A percentile compares a stretch with the other conserved stretches of the same genome.
Evolutionary conservation across 2,329 filamentous ascomycete species (phyloP).

Genomic region (Arachnopeziza araneosa): DNA sequence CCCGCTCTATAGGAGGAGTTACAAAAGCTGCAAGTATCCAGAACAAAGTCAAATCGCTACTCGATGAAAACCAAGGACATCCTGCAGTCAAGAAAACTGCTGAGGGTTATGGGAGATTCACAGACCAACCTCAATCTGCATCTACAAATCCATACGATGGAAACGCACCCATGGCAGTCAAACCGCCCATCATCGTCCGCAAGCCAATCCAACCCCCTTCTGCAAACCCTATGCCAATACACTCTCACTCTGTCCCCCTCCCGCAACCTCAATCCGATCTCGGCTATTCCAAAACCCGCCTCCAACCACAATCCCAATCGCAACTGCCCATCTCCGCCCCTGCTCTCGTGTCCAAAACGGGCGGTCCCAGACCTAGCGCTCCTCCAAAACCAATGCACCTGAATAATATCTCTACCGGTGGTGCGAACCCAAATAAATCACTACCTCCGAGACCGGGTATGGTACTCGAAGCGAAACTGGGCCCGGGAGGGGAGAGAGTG

Average conservation of each 20-base stretch:
- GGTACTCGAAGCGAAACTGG: neutral
- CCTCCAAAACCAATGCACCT: constrained; percentile 59
- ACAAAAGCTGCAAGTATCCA: constrained; percentile 80
- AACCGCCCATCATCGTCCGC: constrained; percentile 26
- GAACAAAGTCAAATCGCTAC: constrained; percentile 77
- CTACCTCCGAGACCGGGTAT: constrained; percentile 31
- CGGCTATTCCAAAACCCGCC: constrained; percentile 22
- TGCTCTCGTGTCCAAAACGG: constrained; percentile 27
- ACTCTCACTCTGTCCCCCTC: constrained; percentile 7
- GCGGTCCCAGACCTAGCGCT: constrained; percentile 42
- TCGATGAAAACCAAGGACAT: constrained; percentile 69
- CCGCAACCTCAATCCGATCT: constrained; percentile 13
- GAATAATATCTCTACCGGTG: constrained; percentile 45
- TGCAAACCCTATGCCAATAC: constrained; percentile 13
- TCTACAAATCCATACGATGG: neutral
- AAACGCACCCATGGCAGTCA: neutral
- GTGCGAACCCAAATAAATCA: constrained; percentile 37
- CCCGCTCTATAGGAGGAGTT: constrained; percentile 51
- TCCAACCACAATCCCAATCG: constrained; percentile 2
- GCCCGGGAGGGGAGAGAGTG: neutral
- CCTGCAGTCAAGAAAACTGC: constrained; percentile 62
- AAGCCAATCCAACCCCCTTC: constrained; percentile 41
- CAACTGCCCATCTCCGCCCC: constrained; percentile 17
- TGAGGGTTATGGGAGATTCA: constrained; percentile 85
- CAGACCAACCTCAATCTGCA: constrained; percentile 40